Percentiles rank a stretch among this genome's conserved stretches.
phyloP scores from a whole-genome alignment of 352 stramenopile genomes.

The Pythium rhizo-oryzae region DNA sequence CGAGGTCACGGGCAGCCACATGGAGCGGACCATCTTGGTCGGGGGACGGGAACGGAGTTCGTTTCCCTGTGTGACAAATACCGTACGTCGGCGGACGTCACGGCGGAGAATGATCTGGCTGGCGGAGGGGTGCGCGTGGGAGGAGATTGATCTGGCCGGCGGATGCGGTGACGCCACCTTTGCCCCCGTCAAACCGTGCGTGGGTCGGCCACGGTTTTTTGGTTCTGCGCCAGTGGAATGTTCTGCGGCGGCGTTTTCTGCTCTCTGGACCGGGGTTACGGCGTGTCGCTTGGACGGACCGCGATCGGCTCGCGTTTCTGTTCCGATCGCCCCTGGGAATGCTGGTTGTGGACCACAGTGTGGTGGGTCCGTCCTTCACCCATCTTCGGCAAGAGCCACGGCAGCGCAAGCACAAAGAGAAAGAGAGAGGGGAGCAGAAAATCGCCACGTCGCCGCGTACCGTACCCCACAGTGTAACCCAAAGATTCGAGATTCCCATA shows the following conservation, averaged over 20 bases:
- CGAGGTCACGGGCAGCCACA: constrained; percentile 32
- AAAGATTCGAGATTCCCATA: constrained; percentile 26
- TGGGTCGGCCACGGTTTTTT: not conserved
- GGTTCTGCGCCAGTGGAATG: constrained; percentile 16
- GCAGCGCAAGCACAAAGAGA: too few relatives aligned
- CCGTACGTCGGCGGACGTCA: too few relatives aligned
- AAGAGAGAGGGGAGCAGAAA: not conserved
- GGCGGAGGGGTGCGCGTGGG: not conserved
- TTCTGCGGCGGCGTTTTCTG: constrained; percentile 4
- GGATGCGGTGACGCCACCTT: too few relatives aligned
- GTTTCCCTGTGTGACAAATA: too few relatives aligned
- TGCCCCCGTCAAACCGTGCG: not conserved
- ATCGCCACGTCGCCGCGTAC: constrained; percentile 23
- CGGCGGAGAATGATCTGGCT: constrained; percentile 3
- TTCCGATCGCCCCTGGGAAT: constrained; percentile 22
- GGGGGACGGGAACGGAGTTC: too few relatives aligned
- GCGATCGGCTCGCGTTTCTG: constrained; percentile 15
- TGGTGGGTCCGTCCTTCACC: constrained; percentile 12
- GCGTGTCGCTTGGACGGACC: constrained; percentile 16
- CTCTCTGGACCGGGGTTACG: not conserved
- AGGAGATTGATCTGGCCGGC: not conserved
- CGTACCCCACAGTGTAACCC: constrained; percentile 22
- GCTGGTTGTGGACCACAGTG: constrained; percentile 1
- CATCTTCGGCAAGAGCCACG: constrained; percentile 17
- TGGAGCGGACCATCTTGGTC: constrained; percentile 26